Conservation (phyloP, 305 asterid species). For the Solanum hybrid region DNA sequence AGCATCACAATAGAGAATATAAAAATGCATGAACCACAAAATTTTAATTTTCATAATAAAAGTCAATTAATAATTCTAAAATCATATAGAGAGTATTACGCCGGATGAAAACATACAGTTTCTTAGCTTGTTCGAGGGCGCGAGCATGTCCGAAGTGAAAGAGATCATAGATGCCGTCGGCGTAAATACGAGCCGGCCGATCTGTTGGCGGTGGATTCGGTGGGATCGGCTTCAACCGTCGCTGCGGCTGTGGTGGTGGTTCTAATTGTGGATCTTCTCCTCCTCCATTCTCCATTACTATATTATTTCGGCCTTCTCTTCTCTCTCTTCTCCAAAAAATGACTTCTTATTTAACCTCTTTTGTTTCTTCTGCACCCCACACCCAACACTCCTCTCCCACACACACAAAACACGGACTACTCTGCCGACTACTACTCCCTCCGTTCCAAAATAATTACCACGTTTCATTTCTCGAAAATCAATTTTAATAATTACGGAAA, state of each 20-base stretch:
- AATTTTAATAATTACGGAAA: neutral
- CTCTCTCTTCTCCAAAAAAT: neutral
- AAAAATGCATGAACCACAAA: neutral
- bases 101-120: constrained; percentile 24
- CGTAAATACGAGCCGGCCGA: constrained; percentile 57
- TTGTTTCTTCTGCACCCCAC: neutral
- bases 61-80: neutral
- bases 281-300: constrained; percentile 6
- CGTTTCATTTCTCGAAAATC: neutral
- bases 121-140: constrained; percentile 90
- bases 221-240: constrained; percentile 1
- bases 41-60: neutral
- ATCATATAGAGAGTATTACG: neutral
- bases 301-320: neutral
- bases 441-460: neutral
- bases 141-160: constrained; percentile 19
- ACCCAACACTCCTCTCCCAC: neutral
- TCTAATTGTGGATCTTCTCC: neutral
- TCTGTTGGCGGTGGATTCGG: constrained; percentile 26
- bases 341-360: neutral
- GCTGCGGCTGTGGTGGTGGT: constrained; percentile 1
- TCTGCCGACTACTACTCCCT: neutral
- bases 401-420: neutral
- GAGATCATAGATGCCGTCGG: neutral
- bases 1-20: neutral